Evolutionary conservation across 2,329 filamentous ascomycete genomes (phyloP).

Genomic region (Fusarium chaquense): DNA sequence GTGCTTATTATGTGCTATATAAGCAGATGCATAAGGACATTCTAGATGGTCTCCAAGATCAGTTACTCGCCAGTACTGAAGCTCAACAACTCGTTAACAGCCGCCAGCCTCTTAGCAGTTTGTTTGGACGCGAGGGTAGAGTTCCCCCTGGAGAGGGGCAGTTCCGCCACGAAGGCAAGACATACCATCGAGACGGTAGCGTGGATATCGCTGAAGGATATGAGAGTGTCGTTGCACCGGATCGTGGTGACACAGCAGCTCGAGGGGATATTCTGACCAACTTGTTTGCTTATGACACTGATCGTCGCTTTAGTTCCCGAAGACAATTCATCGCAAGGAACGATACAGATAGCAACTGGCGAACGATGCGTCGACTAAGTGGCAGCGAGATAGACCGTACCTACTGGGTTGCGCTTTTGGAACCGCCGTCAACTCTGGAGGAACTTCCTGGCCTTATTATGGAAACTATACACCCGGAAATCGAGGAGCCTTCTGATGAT

Average conservation of each 20-base stretch:
- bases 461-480: slow-evolving; percentile 48
- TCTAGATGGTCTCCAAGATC: slow-evolving; percentile 80
- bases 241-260: slow-evolving; percentile 69
- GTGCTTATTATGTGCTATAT: slow-evolving; percentile 91
- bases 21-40: slow-evolving; percentile 91
- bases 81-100: slow-evolving; percentile 81
- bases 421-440: slow-evolving; percentile 59
- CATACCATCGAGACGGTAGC: slow-evolving; percentile 71
- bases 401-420: slow-evolving; percentile 59
- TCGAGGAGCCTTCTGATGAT: slow-evolving; percentile 48
- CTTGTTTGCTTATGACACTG: slow-evolving; percentile 59
- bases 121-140: slow-evolving; percentile 78
- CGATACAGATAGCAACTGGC: slow-evolving; percentile 54
- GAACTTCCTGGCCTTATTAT: slow-evolving; percentile 58
- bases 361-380: slow-evolving; percentile 50
- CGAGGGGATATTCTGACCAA: slow-evolving; percentile 71
- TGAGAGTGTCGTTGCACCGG: slow-evolving; percentile 67
- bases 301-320: slow-evolving; percentile 48
- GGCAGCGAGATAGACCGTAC: slow-evolving; percentile 52
- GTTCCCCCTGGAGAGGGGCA: slow-evolving; percentile 73
- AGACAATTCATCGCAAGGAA: slow-evolving; percentile 48
- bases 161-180: slow-evolving; percentile 73
- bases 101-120: slow-evolving; percentile 79
- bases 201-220: slow-evolving; percentile 71
- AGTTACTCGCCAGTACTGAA: slow-evolving; percentile 79